These are phyloP conservation scores for Monoraphidium neglectum DNA, from an alignment of 139 green algal species.

Conservation along the genomic window DNA sequence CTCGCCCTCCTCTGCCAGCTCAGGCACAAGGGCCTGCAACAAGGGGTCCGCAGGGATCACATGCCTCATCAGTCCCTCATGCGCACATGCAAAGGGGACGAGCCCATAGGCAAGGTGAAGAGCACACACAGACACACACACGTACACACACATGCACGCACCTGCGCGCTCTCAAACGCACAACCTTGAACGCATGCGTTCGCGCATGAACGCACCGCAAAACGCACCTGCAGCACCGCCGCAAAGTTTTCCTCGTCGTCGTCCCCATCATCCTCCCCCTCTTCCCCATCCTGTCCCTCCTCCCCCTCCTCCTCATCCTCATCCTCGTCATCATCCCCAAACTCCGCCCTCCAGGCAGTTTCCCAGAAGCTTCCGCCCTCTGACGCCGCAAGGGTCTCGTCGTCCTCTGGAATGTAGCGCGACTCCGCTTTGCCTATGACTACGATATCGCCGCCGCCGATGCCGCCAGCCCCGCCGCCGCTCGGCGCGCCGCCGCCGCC, in stretches of 20 bases:
- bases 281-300: neutral
- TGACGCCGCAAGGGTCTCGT: too few relatives aligned
- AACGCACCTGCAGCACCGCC: neutral
- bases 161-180: too few relatives aligned
- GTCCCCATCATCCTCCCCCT: neutral
- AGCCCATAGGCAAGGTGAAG: neutral
- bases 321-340: constrained; percentile 18
- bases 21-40: neutral
- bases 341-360: neutral
- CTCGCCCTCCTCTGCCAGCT: neutral
- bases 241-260: neutral
- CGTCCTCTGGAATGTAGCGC: too few relatives aligned
- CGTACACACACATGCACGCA: too few relatives aligned
- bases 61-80: neutral
- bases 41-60: neutral
- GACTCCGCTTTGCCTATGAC: too few relatives aligned
- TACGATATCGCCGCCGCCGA: too few relatives aligned
- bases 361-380: constrained; percentile 25
- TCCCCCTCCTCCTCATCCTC: constrained; percentile 7
- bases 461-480: too few relatives aligned
- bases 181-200: too few relatives aligned
- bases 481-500: too few relatives aligned
- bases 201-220: neutral
- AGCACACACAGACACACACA: too few relatives aligned
- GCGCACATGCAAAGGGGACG: neutral